Base-by-base conservation (phyloP, 2,329 filamentous ascomycete genomes). In the Aspergillus brasiliensis region DNA sequence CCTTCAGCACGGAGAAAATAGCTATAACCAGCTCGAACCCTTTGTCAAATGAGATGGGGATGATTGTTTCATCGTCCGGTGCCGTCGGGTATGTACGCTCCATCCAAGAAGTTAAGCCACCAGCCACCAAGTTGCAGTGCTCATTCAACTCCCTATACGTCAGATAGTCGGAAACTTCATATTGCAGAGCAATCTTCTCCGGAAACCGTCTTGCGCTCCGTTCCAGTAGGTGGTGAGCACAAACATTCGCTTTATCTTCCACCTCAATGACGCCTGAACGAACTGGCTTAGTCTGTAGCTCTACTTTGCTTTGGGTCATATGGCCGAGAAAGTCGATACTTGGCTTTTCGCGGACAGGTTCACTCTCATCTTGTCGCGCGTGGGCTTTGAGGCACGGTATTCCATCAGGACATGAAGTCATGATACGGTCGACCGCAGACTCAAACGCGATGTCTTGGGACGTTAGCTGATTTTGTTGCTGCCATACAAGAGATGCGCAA, bases 1-100 rank as follows among this genome's bases (percentile, higher is more conserved):
- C 17, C n/a, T 56, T 56, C 10, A 48, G 15, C 5, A 56, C 31
- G 7, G 54, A 28, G 7, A 56, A 21, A 38, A 65, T 66, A 59
- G 44, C 42, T n/a, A 56, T 28, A 2, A 56, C 17, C 21, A 49
- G n/a, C 8, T 48, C 42, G 10, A 40, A 11, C 3, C 42, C 31
- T 13, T 49, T 47, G 5, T 56, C 42, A 15, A 56, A 49, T 6
- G 23, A 56, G 11, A 56, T 27, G 2, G 54, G 54, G 3, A 56
- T 31, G 17, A 56, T n/a, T n/a, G 34, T 11, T 8, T 56, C 19
- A 8, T 49, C 28, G 13, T 13, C 23, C 1, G 25, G 19, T 3
- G 5, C 15, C 15, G 1, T 11, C 10, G 0, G n/a, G 4, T 17
- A 1, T 8, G 3, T 5, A 17, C 11, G 17, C 3, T 52, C 17